Evolutionary conservation across 768 basidiomycete species (phyloP), one percentile per base, ranked within the genome.

Genomic region (Lyophyllum shimeji): DNA sequence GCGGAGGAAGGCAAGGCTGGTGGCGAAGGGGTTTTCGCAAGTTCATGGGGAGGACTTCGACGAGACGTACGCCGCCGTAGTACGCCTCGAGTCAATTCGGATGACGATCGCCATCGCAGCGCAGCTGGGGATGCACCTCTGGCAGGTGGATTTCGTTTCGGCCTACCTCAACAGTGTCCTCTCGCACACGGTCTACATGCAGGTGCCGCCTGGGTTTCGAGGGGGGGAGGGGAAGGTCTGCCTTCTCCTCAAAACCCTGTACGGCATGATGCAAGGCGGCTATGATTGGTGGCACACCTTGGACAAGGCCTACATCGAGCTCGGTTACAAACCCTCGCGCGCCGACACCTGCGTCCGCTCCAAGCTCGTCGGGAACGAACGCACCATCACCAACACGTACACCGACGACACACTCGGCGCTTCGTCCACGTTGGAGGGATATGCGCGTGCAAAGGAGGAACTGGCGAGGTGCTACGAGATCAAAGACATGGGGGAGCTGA

Each of bases 161-260:
- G 74, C 71, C 0, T 78, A 70, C 59, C 67, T 78, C 0, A 71
- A 59, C 50, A 53, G 52, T 23, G 50, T 65, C 0, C 63, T 74
- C 20, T 60, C 65, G 15, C 46, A 52, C 43, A 45, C 39, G 3
- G 56, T 60, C 12, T 53, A 60, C 39, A 66, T 48, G 46, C 45
- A 55, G 18, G 44, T 55, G 20, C 40, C 61, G 31, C 57, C 57
- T 1, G 61, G 61, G 34, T 60, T 60, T 39, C 34, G 12, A 43
- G 60, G 59, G 58, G 52, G 60, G 56, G 59, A 60, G 34, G 50
- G 56, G 55, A 39, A 46, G 15, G 59, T 63, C 0, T 67, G 55
- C 52, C 62, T 60, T 48, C 20, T 61, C 53, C 50, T 55, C 50
- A 6, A 51, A 61, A 20, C 58, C 17, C 31, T 66, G 1, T 66